A percentile compares a stretch with the other conserved stretches of the same genome.
These are phyloP conservation scores for Globisporangium paroecandrum DNA, from an alignment of 352 stramenopile genomes.

Conservation along the genomic window DNA sequence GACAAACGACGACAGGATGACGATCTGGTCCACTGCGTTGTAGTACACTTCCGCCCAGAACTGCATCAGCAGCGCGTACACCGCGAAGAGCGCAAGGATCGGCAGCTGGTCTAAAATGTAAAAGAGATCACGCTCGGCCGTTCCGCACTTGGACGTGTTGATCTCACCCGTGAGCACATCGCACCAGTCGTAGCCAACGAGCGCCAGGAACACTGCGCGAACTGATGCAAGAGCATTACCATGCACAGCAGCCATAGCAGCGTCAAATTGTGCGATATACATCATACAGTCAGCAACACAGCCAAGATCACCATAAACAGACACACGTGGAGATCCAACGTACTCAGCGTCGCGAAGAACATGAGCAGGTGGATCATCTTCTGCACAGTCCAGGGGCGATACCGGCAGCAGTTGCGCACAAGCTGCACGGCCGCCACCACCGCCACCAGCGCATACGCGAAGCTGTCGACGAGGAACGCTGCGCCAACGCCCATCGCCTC, in stretches of 20 bases:
- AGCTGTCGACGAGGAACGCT: constrained; percentile 65
- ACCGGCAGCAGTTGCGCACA: constrained; percentile 79
- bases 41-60: constrained; percentile 90
- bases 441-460: constrained; percentile 68
- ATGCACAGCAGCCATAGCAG: background rate
- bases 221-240: constrained; percentile 21
- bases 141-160: constrained; percentile 49
- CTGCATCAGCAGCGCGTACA: constrained; percentile 80
- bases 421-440: constrained; percentile 58
- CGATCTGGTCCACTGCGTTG: constrained; percentile 77
- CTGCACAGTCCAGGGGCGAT: constrained; percentile 82
- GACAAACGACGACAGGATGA: constrained; percentile 53
- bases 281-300: background rate
- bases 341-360: constrained; percentile 72
- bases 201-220: constrained; percentile 61
- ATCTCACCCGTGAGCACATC: constrained; percentile 69
- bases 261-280: background rate
- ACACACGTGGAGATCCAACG: background rate
- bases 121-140: constrained; percentile 72
- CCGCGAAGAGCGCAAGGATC: constrained; percentile 78
- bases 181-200: constrained; percentile 82
- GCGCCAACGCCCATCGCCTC: constrained; percentile 48
- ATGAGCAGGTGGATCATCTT: constrained; percentile 87
- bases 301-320: background rate
- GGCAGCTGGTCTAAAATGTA: constrained; percentile 84